Evolutionary conservation across 129 eudicot genomes (phyloP), one percentile per base, ranked within the genome.

Genomic region (Centella asiatica): DNA sequence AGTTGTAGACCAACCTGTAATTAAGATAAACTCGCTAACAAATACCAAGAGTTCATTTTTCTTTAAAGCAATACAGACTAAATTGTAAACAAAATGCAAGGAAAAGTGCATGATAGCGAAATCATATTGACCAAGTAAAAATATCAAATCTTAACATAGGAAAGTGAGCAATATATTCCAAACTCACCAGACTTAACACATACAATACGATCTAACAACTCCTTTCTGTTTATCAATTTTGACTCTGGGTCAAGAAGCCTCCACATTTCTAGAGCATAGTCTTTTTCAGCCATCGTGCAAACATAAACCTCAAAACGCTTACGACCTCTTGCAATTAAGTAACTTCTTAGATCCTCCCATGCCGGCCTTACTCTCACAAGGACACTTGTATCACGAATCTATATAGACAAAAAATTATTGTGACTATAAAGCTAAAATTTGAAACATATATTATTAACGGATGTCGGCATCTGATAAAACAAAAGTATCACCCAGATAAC

Each of bases 221-320:
- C 95, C 74, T 73, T 77, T 31, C 78, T 64, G 82, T 69, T 78
- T 60, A 93, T 93, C 73, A 93, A 72, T 67, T 93, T 87, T 39
- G 93, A 77, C 74, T 85, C 96, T 11, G 99, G 99, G 74, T 93
- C 99, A 44, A 93, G 93, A 82, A 93, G 99, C 67, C 99, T 80
- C 99, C 99, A 93, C 99, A 93, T 93, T 76, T 93, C 99, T 68
- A 93, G 71, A 71, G 99, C 99, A 83, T 93, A 93, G 64, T 93
- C 99, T 70, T 96, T 82, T 78, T 93, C 99, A 67, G 99, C 99
- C 99, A 87, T 85, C 12, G 99, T 93, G 78, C 99, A 93, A 72
- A 93, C 99, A 85, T 73, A 93, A 72, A 93, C 99, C 72, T 93
- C 99, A 85, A 93, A 93, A 19, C 99, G 93, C 73, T 93, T 93